Evolutionary conservation across 768 basidiomycete species (phyloP).

Genomic region (Amylocystis lapponica): DNA sequence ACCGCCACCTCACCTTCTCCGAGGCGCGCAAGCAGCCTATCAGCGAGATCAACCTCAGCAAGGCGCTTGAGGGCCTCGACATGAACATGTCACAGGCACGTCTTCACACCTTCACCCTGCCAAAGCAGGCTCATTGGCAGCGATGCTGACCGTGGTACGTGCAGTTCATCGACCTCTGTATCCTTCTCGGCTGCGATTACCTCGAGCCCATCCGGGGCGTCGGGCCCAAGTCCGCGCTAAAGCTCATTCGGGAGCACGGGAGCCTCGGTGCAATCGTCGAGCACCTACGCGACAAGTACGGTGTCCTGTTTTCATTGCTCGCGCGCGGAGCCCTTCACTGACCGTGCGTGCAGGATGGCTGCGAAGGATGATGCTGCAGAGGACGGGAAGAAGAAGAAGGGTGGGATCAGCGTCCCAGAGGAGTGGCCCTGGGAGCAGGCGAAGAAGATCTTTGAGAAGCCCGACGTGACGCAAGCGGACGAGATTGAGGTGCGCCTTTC

Average conservation of each 20-base stretch:
- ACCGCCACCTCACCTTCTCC: slow-evolving; percentile 95
- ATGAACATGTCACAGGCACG: slow-evolving; percentile 88
- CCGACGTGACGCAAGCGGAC: slow-evolving; percentile 83
- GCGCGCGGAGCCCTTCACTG: neutral
- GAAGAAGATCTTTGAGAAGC: slow-evolving; percentile 82
- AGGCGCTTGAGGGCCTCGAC: slow-evolving; percentile 79
- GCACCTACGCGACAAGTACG: slow-evolving; percentile 71
- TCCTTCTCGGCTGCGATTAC: slow-evolving; percentile 96
- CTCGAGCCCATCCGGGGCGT: slow-evolving; percentile 97
- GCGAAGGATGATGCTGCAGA: slow-evolving; percentile 38
- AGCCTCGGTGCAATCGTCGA: slow-evolving; percentile 67
- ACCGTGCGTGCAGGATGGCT: slow-evolving; percentile 31
- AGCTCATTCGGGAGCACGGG: slow-evolving; percentile 81
- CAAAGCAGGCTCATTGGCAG: neutral
- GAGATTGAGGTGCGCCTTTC: slow-evolving; percentile 64
- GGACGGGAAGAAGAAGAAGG: slow-evolving; percentile 64
- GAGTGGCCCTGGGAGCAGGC: slow-evolving; percentile 98
- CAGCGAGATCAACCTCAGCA: slow-evolving; percentile 79
- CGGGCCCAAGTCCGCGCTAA: slow-evolving; percentile 93
- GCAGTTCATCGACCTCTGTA: slow-evolving; percentile 94
- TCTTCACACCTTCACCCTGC: neutral
- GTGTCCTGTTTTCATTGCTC: neutral
- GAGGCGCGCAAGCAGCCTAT: slow-evolving; percentile 98
- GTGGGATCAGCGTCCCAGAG: slow-evolving; percentile 76
- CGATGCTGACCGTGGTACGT: neutral